A percentile compares a stretch with the other conserved stretches of the same genome.
phyloP scores from a whole-genome alignment of 805 yeast species.

The Teunomyces lycoperdinae region DNA sequence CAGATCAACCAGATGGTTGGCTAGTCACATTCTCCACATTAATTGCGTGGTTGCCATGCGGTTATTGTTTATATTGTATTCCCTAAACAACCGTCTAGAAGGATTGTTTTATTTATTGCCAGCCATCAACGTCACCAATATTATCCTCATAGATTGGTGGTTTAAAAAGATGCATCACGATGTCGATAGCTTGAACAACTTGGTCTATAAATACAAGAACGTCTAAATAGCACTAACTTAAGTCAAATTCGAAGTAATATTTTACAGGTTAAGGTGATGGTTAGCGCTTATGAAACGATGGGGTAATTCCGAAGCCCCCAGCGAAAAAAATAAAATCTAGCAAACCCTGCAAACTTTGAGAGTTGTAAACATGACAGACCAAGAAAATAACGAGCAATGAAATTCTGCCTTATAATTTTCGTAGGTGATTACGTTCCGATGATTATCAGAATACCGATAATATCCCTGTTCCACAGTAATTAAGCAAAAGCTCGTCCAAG shows the following conservation, averaged over 20 bases:
- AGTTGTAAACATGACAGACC: background rate
- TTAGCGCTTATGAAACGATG: background rate
- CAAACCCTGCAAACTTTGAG: no score
- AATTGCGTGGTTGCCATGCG: background rate
- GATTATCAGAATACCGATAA: no score
- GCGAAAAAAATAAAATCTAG: no score
- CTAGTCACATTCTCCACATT: background rate
- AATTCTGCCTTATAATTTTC: background rate
- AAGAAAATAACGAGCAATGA: background rate
- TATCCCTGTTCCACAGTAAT: background rate
- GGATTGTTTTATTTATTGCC: conserved; percentile 16
- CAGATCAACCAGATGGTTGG: background rate
- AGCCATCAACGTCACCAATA: conserved; percentile 13
- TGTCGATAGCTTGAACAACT: conserved; percentile 12
- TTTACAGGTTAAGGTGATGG: background rate
- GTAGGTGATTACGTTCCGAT: background rate
- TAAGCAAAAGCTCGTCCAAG: no score
- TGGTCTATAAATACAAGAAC: conserved; percentile 22
- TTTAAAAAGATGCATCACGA: conserved; percentile 9
- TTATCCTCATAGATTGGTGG: conserved; percentile 15
- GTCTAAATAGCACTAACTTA: conserved; percentile 8
- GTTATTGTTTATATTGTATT: background rate
- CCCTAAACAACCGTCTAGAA: conserved; percentile 1
- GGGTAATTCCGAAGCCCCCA: no score
- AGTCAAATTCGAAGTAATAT: background rate